Conservation (phyloP, 345 rosid genomes). For the Mercurialis annua region DNA sequence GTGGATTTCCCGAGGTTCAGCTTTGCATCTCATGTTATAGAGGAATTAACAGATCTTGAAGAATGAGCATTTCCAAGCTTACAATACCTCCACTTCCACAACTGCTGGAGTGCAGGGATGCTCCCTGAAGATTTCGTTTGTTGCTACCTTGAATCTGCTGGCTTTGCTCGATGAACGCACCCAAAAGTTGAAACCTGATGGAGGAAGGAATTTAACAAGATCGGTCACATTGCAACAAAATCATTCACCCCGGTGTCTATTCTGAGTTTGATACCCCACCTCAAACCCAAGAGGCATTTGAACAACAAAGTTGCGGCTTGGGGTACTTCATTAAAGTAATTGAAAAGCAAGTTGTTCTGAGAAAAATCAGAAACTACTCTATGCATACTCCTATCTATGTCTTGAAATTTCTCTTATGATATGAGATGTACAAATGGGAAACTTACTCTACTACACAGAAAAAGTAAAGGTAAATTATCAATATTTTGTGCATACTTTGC, state of each 20-base stretch:
- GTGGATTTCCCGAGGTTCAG: conserved; percentile 40
- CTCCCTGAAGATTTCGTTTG: conserved; percentile 41
- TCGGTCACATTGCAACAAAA: conserved; percentile 33
- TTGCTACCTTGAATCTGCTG: conserved; percentile 32
- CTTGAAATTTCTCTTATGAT: neutral
- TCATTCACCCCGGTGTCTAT: conserved; percentile 26
- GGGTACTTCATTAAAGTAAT: neutral
- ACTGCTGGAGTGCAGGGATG: conserved; percentile 30
- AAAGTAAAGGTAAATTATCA: neutral
- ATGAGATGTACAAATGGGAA: neutral
- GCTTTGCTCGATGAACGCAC: conserved; percentile 37
- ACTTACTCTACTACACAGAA: neutral
- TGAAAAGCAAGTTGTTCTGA: neutral
- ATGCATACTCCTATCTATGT: neutral
- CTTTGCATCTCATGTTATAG: conserved; percentile 34
- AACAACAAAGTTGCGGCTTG: conserved; percentile 1
- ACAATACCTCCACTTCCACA: conserved; percentile 30
- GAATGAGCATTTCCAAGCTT: conserved; percentile 41
- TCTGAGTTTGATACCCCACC: conserved; percentile 8
- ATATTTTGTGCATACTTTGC: neutral
- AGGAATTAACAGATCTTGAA: conserved; percentile 41
- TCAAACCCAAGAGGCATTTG: conserved; percentile 14
- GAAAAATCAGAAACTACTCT: neutral
- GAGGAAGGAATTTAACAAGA: conserved; percentile 41
- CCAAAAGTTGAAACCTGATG: conserved; percentile 36